phyloP scores from a whole-genome alignment of 2,329 filamentous ascomycete genomes.

The Pseudogymnoascus pannorum region DNA sequence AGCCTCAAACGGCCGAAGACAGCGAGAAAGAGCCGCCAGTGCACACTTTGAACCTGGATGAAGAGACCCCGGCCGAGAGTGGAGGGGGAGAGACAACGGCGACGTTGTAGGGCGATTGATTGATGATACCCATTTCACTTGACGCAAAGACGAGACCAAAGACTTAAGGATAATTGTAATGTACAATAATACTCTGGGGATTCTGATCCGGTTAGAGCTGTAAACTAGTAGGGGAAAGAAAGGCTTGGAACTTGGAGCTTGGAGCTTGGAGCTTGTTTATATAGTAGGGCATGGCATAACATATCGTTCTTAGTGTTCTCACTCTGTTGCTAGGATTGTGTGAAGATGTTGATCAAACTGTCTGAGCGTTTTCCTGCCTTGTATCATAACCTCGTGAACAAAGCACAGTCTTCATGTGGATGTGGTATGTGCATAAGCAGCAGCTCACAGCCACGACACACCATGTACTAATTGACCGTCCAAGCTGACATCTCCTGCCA shows the following conservation, averaged over 20 bases:
- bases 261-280: neutral
- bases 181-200: constrained; percentile 8
- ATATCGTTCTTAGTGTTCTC: neutral
- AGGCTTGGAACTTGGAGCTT: neutral
- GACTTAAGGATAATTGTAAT: constrained; percentile 9
- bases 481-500: neutral
- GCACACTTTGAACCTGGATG: constrained; percentile 7
- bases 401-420: neutral
- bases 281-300: constrained; percentile 7
- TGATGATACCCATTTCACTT: constrained; percentile 9
- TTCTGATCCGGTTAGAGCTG: constrained; percentile 8
- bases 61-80: neutral
- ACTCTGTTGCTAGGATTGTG: neutral
- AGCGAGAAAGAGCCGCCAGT: constrained; percentile 13
- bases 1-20: constrained; percentile 21
- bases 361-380: neutral
- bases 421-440: neutral
- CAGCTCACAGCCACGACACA: neutral
- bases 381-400: neutral
- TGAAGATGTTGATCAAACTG: constrained; percentile 3
- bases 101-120: constrained; percentile 8
- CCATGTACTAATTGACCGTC: neutral
- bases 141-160: constrained; percentile 8
- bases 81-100: neutral
- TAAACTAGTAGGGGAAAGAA: neutral